Base-by-base conservation (phyloP, 805 yeast genomes). In the Phaffomyces antillensis region DNA sequence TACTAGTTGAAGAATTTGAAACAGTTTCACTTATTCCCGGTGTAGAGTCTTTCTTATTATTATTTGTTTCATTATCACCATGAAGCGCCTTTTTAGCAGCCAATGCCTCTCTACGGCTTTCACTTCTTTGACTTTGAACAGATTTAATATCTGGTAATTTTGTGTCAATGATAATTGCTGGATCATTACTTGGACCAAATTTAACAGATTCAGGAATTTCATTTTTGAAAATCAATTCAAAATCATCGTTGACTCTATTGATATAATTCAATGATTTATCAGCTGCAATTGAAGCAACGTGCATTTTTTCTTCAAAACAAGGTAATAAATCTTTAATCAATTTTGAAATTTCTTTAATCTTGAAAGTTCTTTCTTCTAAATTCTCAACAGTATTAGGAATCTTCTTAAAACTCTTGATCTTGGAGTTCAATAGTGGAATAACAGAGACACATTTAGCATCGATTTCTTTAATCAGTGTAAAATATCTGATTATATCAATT, bases 221-320 rank as follows among this genome's bases (percentile, higher is more conserved):
- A 55, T 81, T 79, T 45, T 75, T 68, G 39, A 83, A 66, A 24
- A 91, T 84, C 40, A 83, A 69, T 40, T 84, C 85, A 67, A 79
- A 90, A 58, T 86, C 95, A 53, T 83, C 78, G 59, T 90, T 86
- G 51, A 93, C 73, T 42, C 97, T 72, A 42, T 71, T 73, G 44
- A 87, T 66, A 56, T 87, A 85, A 47, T 81, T 78, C 28, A 73
- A 67, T 39, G 89, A 73, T 12, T 82, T 74, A 54, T 90, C 97
- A 28, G 86, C 75, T 20, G 97, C 96, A 35, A 87, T 82, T 2
- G 91, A 83, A 5, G 97, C 91, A 36, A 93, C 96, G 62, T 91
- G 97, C 95, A 93, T 88, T 65, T 93, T 93, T 62, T 93, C 97
- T 61, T 91, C 98, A 44, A 91, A 66, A 49, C 96, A 86, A 1